Conservation (phyloP, 1,139 yeast species). For the Blastobotrys capitulatus region DNA sequence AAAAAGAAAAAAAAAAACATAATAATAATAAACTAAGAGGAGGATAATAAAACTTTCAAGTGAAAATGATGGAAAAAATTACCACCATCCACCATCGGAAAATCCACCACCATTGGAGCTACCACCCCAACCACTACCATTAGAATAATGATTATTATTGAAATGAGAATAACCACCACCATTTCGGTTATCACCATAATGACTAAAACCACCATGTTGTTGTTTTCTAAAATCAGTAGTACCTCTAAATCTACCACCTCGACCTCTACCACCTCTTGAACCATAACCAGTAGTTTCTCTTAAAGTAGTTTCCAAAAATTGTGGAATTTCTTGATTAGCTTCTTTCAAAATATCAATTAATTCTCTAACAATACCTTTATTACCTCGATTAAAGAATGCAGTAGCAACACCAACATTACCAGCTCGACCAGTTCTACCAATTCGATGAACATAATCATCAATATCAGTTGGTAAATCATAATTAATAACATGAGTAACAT, state of each 20-base stretch:
- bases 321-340: constrained; percentile 97
- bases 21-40: no score
- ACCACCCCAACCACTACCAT: constrained; percentile 25
- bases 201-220: constrained; percentile 26
- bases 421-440: constrained; percentile 99
- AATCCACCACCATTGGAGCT: constrained; percentile 16
- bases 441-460: constrained; percentile 98
- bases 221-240: constrained; percentile 38
- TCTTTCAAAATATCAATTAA: constrained; percentile 81
- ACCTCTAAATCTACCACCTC: constrained; percentile 32
- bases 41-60: no score
- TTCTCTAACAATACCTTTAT: constrained; percentile 84
- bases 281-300: constrained; percentile 71
- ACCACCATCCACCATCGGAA: constrained; percentile 13
- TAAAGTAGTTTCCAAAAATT: constrained; percentile 70
- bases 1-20: no score
- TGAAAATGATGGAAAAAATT: no score
- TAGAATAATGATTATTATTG: constrained; percentile 31
- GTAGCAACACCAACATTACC: constrained; percentile 98
- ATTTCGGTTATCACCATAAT: constrained; percentile 29
- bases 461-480: constrained; percentile 95
- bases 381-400: constrained; percentile 95
- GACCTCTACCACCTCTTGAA: constrained; percentile 52
- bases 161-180: constrained; percentile 26
- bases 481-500: constrained; percentile 95